A percentile compares a stretch with the other conserved stretches of the same genome.
phyloP scores from a whole-genome alignment of 2,329 filamentous ascomycete species.

The Ophiostoma montium region DNA sequence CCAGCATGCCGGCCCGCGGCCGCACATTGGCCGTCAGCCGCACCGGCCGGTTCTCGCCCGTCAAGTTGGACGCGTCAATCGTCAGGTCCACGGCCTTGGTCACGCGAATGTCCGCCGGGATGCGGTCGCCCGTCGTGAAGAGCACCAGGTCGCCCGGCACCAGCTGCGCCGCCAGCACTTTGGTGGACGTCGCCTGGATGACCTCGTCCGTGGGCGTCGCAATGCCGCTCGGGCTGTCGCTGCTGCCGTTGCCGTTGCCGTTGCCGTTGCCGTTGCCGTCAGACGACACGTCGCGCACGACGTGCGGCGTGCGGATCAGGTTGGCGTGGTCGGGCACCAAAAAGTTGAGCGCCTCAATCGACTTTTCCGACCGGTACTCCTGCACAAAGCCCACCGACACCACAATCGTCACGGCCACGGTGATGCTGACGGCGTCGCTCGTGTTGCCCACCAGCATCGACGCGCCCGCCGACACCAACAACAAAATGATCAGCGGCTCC shows the following conservation, averaged over 20 bases:
- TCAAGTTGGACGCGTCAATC: constrained; percentile 93
- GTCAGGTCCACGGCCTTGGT: constrained; percentile 79
- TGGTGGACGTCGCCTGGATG: constrained; percentile 61
- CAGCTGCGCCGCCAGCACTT: constrained; percentile 73
- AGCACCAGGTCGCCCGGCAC: constrained; percentile 88
- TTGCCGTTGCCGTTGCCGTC: not conserved
- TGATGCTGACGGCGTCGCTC: constrained; percentile 91
- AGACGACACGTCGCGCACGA: constrained; percentile 22
- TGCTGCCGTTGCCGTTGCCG: not conserved
- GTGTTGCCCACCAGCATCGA: constrained; percentile 85
- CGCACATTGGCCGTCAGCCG: constrained; percentile 55
- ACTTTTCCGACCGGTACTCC: constrained; percentile 95
- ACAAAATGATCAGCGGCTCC: constrained; percentile 84
- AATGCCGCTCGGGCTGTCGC: constrained; percentile 24
- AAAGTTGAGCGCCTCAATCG: constrained; percentile 84
- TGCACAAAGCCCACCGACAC: constrained; percentile 93
- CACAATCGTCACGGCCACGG: constrained; percentile 90
- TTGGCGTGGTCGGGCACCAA: constrained; percentile 92
- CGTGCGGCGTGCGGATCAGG: constrained; percentile 50
- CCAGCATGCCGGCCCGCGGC: constrained; percentile 16
- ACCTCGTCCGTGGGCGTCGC: constrained; percentile 47
- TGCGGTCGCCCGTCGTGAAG: constrained; percentile 90
- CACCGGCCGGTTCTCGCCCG: constrained; percentile 91
- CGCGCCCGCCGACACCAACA: constrained; percentile 75
- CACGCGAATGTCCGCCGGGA: constrained; percentile 90